Evolutionary conservation across 2,329 filamentous ascomycete species (phyloP), one percentile per base, ranked within the genome.

Genomic region (Escovopsis weberi): DNA sequence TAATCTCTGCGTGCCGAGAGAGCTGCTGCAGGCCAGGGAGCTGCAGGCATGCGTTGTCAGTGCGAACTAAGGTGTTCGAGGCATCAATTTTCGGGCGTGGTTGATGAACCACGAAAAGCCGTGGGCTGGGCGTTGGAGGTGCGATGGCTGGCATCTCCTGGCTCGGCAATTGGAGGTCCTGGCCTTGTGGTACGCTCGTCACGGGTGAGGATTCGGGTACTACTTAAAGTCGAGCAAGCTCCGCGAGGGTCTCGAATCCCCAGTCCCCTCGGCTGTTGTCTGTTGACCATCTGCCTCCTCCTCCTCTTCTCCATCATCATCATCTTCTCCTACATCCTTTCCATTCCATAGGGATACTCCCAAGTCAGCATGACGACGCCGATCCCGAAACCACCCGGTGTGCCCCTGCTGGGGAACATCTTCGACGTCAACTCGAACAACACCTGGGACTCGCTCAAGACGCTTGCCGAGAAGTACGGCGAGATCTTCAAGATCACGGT

Each of bases 401-500:
- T 63, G 10, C 60, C 60, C 32, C n/a, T 64, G 26, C 43, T 64
- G 11, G 61, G 61, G 28, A 64, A 64, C 48, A 51, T 64, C 40
- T 55, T 60, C 35, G 52, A 61, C 33, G 43, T 64, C 34, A 52
- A 58, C 12, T 52, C 59, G 6, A 53, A 47, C 48, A 63, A 64
- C 42, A 59, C 59, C 0, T 64, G 61, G 61, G 41, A 47, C 4
- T 64, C 58, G 1, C 51, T 64, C 30, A 62, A 60, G 51, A 53
- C 50, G 35, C 58, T 63, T 0, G 48, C 57, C 0, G 60, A 63
- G 38, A 48, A 58, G 42, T 51, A 63, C 39, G 59, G 59, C 26
- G 61, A 64, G 26, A 64, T 64, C 42, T 63, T 63, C 46, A 54
- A 63, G 49, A 52, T 63, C 51, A 63, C 56, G 23, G 50, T 62